Evolutionary conservation across 176 grass and related monocot species (phyloP).

Genomic region (Coix lacrymajobi): DNA sequence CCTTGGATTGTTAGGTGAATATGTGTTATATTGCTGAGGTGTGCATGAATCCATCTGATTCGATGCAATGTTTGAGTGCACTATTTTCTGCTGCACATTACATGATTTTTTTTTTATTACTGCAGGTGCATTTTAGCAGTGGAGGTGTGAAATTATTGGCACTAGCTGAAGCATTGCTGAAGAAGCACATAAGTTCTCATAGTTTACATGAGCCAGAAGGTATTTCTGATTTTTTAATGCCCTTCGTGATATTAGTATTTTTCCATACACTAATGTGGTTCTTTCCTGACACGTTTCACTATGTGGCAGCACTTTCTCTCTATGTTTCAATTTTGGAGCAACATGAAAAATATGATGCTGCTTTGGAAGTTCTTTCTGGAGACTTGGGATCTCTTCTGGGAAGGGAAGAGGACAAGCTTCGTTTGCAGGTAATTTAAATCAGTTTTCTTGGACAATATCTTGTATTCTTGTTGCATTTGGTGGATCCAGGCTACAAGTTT

Average conservation of each 20-base stretch:
- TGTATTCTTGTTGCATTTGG: constrained; percentile 11
- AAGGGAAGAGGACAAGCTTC: constrained; percentile 88
- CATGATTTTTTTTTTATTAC: constrained; percentile 18
- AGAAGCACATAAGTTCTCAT: constrained; percentile 82
- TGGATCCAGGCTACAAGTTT: constrained; percentile 22
- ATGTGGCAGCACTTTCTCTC: constrained; percentile 63
- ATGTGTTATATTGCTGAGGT: neutral
- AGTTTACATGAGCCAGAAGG: constrained; percentile 94
- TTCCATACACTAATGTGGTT: neutral
- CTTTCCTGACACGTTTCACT: constrained; percentile 28
- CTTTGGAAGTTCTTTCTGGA: constrained; percentile 90
- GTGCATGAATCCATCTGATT: neutral
- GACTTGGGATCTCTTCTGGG: constrained; percentile 84
- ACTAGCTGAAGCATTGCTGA: constrained; percentile 78
- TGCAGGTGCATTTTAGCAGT: constrained; percentile 55
- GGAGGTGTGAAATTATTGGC: constrained; percentile 75
- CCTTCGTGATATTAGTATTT: neutral
- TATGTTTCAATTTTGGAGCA: constrained; percentile 96
- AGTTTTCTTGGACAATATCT: constrained; percentile 15
- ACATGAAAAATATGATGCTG: constrained; percentile 79
- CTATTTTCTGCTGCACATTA: constrained; percentile 1
- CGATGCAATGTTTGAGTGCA: neutral
- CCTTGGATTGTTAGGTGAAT: neutral
- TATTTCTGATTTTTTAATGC: constrained; percentile 34
- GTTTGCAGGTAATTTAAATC: constrained; percentile 74